Conservation (phyloP, 2,329 filamentous ascomycete genomes). For the Colletotrichum camelliae region DNA sequence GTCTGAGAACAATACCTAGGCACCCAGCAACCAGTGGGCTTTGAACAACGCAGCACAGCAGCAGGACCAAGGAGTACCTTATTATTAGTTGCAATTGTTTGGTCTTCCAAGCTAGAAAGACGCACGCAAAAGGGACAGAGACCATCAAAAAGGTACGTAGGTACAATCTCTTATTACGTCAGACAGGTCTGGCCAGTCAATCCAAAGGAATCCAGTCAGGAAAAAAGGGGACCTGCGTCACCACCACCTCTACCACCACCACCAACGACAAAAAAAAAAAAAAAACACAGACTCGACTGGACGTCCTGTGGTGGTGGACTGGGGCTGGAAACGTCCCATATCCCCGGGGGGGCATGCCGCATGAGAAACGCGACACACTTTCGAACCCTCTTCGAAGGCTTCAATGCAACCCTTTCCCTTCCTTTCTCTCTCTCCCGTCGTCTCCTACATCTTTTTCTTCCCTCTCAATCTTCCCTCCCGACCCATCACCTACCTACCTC, state of each 20-base stretch:
- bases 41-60: background rate
- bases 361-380: constrained; percentile 22
- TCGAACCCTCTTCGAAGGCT: constrained; percentile 14
- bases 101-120: background rate
- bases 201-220: background rate
- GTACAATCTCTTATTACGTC: constrained; percentile 9
- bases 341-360: background rate
- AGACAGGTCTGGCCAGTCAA: background rate
- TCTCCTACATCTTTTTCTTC: background rate
- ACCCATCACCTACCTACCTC: background rate
- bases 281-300: background rate
- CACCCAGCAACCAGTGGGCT: background rate
- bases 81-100: background rate
- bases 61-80: background rate
- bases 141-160: background rate
- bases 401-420: constrained; percentile 13
- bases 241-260: background rate
- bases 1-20: background rate
- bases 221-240: constrained; percentile 20
- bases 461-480: background rate
- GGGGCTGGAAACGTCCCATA: constrained; percentile 18
- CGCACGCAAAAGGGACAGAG: background rate
- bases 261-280: background rate
- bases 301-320: background rate
- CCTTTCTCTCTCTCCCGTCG: background rate